Conservation (phyloP, 331 rosid species). For the Quercus tomentella region DNA sequence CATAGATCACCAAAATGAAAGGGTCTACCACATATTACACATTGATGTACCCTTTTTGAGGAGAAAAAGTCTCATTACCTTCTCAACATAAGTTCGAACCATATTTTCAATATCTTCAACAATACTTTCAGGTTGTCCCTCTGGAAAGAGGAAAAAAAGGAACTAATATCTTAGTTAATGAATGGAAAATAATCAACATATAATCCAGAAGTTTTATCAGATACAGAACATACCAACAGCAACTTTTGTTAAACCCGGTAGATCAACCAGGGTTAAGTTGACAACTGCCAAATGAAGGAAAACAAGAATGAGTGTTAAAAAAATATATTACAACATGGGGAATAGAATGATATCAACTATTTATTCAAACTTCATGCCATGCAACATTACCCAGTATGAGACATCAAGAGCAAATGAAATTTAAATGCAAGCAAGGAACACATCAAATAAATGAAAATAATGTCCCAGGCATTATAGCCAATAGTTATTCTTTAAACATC, state of each 20-base stretch:
- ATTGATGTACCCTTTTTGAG: background rate
- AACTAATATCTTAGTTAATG: slow-evolving; percentile 1
- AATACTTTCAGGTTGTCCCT: slow-evolving; percentile 88
- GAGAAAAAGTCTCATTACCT: slow-evolving; percentile 43
- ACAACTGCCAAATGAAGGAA: slow-evolving; percentile 64
- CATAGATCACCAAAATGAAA: background rate
- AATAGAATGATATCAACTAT: background rate
- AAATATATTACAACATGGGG: background rate
- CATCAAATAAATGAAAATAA: background rate
- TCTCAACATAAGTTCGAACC: slow-evolving; percentile 86
- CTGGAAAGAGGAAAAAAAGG: slow-evolving; percentile 28
- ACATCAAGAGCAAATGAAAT: background rate
- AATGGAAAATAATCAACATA: slow-evolving; percentile 12
- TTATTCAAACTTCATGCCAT: background rate
- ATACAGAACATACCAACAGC: slow-evolving; percentile 71
- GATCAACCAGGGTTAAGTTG: slow-evolving; percentile 91
- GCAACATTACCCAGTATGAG: background rate
- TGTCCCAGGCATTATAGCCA: no score
- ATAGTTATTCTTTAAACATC: background rate
- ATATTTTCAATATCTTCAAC: slow-evolving; percentile 86
- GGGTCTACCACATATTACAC: background rate
- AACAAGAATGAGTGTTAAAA: slow-evolving; percentile 17
- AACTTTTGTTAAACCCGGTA: slow-evolving; percentile 97
- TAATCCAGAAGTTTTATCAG: slow-evolving; percentile 6
- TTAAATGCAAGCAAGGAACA: background rate